Conservation (phyloP, 148 eudicot species). For the Chenopodium berlandieri region DNA sequence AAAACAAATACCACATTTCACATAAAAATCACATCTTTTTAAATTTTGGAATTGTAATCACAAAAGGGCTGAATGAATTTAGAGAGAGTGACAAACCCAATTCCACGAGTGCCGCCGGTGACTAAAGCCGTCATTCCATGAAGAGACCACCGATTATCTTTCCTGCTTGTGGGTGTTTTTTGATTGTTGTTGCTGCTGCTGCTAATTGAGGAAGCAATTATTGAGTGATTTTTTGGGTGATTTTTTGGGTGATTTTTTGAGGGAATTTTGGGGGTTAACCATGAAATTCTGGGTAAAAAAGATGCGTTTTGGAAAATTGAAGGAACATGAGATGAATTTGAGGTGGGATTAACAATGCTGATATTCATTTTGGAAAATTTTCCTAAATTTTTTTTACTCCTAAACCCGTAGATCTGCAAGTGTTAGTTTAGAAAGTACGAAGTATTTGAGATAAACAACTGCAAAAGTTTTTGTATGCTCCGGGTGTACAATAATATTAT, state of each 20-base stretch:
- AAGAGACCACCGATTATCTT: constrained; percentile 26
- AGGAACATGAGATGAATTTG: constrained; percentile 5
- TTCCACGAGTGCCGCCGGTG: constrained; percentile 77
- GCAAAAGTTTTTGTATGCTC: too few relatives aligned
- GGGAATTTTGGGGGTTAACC: neutral
- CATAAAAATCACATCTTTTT: neutral
- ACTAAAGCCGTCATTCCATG: constrained; percentile 56
- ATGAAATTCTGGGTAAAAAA: neutral
- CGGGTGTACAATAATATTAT: too few relatives aligned
- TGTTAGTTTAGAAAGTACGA: neutral
- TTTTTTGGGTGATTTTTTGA: constrained; percentile 2
- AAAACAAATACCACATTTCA: neutral
- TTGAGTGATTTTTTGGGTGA: constrained; percentile 1
- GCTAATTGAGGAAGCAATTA: constrained; percentile 6
- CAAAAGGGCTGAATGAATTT: neutral
- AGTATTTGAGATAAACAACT: too few relatives aligned
- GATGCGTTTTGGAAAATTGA: constrained; percentile 9
- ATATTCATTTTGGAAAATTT: constrained; percentile 6
- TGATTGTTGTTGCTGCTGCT: constrained; percentile 14
- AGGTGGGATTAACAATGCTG: constrained; percentile 9
- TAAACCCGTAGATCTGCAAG: neutral
- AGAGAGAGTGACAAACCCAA: constrained; percentile 39
- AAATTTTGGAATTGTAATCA: neutral
- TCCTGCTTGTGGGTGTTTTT: neutral
- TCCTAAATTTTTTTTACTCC: neutral